Evolutionary conservation across 139 green algal species (phyloP), one percentile per base, ranked within the genome.

Genomic region (Volvox africanus): DNA sequence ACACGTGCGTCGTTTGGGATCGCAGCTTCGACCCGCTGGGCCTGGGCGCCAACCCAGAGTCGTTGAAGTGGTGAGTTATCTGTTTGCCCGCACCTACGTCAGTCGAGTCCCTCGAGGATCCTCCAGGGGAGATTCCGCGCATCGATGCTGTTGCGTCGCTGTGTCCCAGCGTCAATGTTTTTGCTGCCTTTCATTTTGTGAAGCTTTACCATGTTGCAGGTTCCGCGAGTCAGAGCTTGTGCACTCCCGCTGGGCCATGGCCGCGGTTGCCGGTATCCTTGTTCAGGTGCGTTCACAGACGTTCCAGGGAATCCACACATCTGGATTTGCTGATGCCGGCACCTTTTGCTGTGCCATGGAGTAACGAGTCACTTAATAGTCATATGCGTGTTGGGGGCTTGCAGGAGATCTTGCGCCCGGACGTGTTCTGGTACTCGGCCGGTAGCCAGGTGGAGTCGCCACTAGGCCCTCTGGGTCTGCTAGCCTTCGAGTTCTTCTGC

Each of bases 211-310:
- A 71, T 86, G 50, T 33, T 67, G 2, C 26, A 92, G 89, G 94
- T 96, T 95, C 80, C 80, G 83, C 24, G 93, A 96, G 93, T 90
- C 92, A 16, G 95, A 97, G 93, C 93, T 94, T 33, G 94, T 97
- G 91, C 97, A 99, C 93, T 82, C 82, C 50, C 96, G 97, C 87
- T 99, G 97, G 97, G 97, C 97, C 44, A 99, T 99, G 97, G 92
- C 98, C 17, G 97, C 93, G 37, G 96, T 97, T 44, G 97, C 97
- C 14, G 97, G 97, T 75, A 97, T 99, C 91, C 92, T 99, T 28
- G 94, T 90, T 24, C 97, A 97, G 92, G 96, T 97, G 81, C 80
- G 94, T 2, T 55, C 44, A 55, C 9, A 55, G 44, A 55, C 5
- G 44, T 9, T 55, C 9, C 5, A 55, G n/a, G n/a, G n/a, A n/a